Percentiles rank a stretch among this genome's conserved stretches.
phyloP scores from a whole-genome alignment of 371 early-diverging fungal genomes.

The Actinomucor elegans region DNA sequence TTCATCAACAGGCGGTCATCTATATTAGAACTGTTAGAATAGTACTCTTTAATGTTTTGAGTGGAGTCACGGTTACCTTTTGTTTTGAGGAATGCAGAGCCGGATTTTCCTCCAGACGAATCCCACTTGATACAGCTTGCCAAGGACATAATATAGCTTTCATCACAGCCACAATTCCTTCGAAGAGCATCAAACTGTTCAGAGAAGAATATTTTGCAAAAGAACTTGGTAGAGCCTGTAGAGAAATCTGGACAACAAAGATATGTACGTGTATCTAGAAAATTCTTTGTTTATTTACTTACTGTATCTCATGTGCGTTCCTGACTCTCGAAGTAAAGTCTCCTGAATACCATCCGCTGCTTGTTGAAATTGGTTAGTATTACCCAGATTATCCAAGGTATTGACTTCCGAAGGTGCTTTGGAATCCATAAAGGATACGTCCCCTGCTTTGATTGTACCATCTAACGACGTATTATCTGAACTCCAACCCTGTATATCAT shows the following conservation, averaged over 20 bases:
- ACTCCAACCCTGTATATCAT: conserved; percentile 33
- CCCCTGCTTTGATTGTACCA: conserved; percentile 7
- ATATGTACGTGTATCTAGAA: neutral
- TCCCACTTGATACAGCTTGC: conserved; percentile 87
- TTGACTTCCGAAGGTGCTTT: conserved; percentile 10
- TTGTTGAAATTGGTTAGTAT: too few species aligned
- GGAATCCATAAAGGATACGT: neutral
- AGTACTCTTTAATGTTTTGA: too few species aligned
- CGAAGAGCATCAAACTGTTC: conserved; percentile 94
- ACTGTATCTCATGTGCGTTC: conserved; percentile 73
- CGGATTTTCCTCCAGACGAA: conserved; percentile 91
- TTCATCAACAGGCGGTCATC: conserved; percentile 95
- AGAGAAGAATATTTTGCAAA: conserved; percentile 91
- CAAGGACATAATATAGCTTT: conserved; percentile 81
- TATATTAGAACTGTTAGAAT: too few species aligned
- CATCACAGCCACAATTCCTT: conserved; percentile 82
- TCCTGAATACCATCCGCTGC: conserved; percentile 50
- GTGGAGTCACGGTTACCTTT: too few species aligned
- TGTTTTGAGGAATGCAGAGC: conserved; percentile 90
- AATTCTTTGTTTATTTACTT: conserved; percentile 24
- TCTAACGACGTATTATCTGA: too few species aligned
- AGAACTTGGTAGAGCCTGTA: conserved; percentile 76
- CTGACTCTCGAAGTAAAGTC: conserved; percentile 64
- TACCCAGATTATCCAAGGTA: conserved; percentile 6
- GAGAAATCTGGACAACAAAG: conserved; percentile 51